These are phyloP conservation scores for Spiromastix sp. DNA, from an alignment of 2,329 filamentous ascomycete species.

Conservation along the genomic window DNA sequence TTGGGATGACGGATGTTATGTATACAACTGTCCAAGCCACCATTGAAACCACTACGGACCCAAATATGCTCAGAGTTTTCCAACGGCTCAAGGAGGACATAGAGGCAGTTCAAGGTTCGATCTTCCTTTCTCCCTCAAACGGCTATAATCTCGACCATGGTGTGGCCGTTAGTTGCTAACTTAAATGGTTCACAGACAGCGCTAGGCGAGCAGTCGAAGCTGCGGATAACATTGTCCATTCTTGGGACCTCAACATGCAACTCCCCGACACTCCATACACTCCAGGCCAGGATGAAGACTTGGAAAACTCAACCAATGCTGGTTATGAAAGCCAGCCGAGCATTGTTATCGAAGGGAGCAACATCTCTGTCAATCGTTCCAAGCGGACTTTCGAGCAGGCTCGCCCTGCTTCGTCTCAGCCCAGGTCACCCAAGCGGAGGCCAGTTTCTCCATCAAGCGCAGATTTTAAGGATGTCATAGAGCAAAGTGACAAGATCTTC, in stretches of 20 bases:
- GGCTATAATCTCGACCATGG: no score
- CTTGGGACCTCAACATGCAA: constrained; percentile 65
- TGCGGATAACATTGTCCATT: constrained; percentile 65
- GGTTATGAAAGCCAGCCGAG: constrained; percentile 27
- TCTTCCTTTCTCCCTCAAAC: background rate
- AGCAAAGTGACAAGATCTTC: constrained; percentile 32
- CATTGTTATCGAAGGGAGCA: constrained; percentile 33
- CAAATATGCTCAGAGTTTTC: constrained; percentile 46
- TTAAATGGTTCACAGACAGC: constrained; percentile 42
- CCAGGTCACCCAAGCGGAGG: constrained; percentile 23
- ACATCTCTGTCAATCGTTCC: constrained; percentile 33
- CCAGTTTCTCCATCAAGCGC: constrained; percentile 29
- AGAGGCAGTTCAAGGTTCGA: constrained; percentile 56
- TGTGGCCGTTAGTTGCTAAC: background rate
- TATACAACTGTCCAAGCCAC: constrained; percentile 61
- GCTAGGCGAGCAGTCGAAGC: constrained; percentile 62
- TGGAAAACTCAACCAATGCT: constrained; percentile 15
- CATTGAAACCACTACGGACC: constrained; percentile 43
- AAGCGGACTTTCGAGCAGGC: constrained; percentile 32
- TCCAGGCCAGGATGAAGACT: constrained; percentile 26
- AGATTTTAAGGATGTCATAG: constrained; percentile 31
- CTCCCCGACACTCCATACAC: constrained; percentile 53
- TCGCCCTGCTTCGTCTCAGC: constrained; percentile 24
- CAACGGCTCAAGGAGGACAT: constrained; percentile 57
- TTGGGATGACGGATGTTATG: constrained; percentile 69